Evolutionary conservation across 768 basidiomycete genomes (phyloP), one percentile per base, ranked within the genome.

Genomic region (Russula brevipes): DNA sequence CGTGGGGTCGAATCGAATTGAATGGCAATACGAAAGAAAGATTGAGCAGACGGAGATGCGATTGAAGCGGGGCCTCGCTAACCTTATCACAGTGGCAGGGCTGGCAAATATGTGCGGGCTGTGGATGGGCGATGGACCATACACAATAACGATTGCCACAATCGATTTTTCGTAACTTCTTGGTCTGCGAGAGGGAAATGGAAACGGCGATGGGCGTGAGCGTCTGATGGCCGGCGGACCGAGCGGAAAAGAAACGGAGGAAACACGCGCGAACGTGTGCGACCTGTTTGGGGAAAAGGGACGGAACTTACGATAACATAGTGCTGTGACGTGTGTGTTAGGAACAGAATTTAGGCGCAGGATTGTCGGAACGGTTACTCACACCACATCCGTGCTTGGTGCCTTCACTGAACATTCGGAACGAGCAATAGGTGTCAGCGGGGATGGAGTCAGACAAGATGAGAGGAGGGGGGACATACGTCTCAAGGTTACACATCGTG

Each of bases 341-440:
- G 69, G 53, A 30, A 51, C 56, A 66, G 54, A 65, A 68, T 68
- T 73, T 70, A 74, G 69, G 47, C 59, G 55, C 44, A 42, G 54
- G 42, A 64, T 38, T 31, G 31, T 41, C 65, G 65, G 63, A 62
- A 51, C 56, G 67, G 63, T 47, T 41, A 72, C 73, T 61, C 69
- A 76, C 75, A 64, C 89, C 89, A 73, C 89, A 91, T 71, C 86
- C 87, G 70, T 85, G 79, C 76, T 85, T 84, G 65, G 81, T 85
- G 66, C 86, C 89, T 80, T 88, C 86, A 70, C 88, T 90, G 76
- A 44, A 61, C 60, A 60, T 69, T 51, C 68, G 60, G 66, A 61
- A 73, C 52, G 45, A 66, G 69, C 33, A 63, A 41, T 10, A 4
- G 16, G 24, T 64, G 63, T 62, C 50, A 70, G 59, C 63, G 54